A percentile compares a stretch with the other conserved stretches of the same genome.
Evolutionary conservation across 345 rosid genomes (phyloP).

Genomic region (Hevea brasiliensis): DNA sequence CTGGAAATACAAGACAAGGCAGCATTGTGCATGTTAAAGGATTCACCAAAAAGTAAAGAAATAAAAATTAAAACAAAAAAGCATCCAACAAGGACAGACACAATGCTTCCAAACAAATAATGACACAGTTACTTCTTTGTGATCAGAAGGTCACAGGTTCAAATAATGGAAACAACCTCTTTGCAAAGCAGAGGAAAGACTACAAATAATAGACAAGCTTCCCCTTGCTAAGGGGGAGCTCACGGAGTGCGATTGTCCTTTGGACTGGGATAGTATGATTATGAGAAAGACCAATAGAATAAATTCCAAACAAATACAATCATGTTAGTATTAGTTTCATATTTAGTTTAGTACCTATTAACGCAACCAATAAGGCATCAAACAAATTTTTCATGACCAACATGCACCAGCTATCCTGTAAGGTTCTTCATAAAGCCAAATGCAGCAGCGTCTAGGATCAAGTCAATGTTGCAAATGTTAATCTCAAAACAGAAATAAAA

Average conservation of each 20-base stretch:
- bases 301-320: background rate
- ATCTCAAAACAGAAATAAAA: background rate
- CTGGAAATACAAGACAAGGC: constrained; percentile 39
- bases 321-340: background rate
- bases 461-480: background rate
- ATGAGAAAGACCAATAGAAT: background rate
- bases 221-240: too few relatives aligned
- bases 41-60: background rate
- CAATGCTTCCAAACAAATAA: background rate
- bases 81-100: background rate
- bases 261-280: background rate
- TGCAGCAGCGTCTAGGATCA: background rate
- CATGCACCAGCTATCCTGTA: background rate
- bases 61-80: background rate
- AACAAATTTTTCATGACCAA: background rate
- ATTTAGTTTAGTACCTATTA: background rate
- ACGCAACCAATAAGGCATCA: background rate
- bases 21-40: background rate
- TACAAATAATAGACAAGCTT: too few relatives aligned
- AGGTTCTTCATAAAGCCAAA: constrained; percentile 4
- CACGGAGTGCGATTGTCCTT: too few relatives aligned
- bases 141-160: too few relatives aligned
- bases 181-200: too few relatives aligned
- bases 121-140: too few relatives aligned
- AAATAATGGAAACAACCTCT: too few relatives aligned